phyloP scores from a whole-genome alignment of 129 eudicot species.

The Chrysanthemum seticuspe region DNA sequence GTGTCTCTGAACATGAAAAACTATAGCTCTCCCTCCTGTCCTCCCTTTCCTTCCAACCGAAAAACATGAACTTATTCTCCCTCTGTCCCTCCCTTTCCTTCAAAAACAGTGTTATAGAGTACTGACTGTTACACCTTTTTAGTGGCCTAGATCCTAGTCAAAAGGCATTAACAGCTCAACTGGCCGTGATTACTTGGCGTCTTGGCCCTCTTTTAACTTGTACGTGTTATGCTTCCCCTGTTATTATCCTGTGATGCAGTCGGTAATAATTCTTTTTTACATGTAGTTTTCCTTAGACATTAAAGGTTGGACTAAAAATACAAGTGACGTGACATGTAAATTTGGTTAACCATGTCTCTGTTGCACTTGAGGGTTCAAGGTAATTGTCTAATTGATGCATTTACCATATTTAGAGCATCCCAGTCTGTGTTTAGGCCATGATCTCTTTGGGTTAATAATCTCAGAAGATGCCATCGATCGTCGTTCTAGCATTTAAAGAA shows the following conservation, averaged over 20 bases:
- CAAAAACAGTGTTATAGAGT: no score
- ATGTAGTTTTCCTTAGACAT: not conserved
- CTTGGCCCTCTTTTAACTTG: not conserved
- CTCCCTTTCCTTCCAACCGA: no score
- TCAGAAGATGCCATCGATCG: not conserved
- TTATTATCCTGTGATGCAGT: not conserved
- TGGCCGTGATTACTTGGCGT: not conserved
- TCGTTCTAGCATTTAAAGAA: not conserved
- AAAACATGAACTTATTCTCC: no score
- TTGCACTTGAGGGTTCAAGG: not conserved
- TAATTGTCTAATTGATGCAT: conserved; percentile 11
- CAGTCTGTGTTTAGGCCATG: not conserved
- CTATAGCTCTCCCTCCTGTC: no score
- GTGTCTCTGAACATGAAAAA: no score
- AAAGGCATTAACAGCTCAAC: no score
- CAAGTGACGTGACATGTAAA: not conserved
- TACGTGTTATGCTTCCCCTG: not conserved
- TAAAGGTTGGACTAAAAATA: not conserved
- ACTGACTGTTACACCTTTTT: no score
- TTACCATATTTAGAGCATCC: not conserved
- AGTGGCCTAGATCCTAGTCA: no score
- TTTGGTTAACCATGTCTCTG: not conserved
- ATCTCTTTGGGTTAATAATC: not conserved
- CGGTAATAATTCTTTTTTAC: not conserved
- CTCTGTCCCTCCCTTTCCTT: no score